These are phyloP conservation scores for Auxenochlorella pyrenoidosa DNA, from an alignment of 139 green algal species.

Conservation along the genomic window DNA sequence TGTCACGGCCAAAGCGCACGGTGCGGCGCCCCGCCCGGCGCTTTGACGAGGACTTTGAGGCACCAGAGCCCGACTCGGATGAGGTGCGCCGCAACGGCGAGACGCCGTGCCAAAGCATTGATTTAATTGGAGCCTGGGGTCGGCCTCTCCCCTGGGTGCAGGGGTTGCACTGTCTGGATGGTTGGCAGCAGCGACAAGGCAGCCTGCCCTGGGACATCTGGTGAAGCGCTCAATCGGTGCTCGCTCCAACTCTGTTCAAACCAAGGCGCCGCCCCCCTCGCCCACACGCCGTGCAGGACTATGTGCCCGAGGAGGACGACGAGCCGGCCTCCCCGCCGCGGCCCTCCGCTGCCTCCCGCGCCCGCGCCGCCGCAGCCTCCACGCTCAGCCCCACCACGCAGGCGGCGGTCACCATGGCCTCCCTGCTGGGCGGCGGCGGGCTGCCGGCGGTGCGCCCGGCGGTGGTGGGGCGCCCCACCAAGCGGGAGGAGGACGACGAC, in stretches of 20 bases:
- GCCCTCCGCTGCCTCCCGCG: background rate
- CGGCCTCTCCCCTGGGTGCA: too few species aligned
- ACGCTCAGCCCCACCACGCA: slow-evolving; percentile 41
- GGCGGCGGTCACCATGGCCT: slow-evolving; percentile 42
- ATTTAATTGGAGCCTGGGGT: too few species aligned
- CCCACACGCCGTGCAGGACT: slow-evolving; percentile 2
- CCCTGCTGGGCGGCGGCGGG: slow-evolving; percentile 2
- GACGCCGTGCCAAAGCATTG: too few species aligned
- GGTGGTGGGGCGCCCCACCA: background rate
- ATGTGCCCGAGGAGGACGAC: slow-evolving; percentile 26
- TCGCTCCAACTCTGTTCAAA: too few species aligned
- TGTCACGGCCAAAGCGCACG: slow-evolving; percentile 20
- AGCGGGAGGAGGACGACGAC: slow-evolving; percentile 3
- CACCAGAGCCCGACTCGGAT: slow-evolving; percentile 16
- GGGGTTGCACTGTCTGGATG: too few species aligned
- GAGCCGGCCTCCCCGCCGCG: slow-evolving; percentile 14
- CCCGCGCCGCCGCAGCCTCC: background rate
- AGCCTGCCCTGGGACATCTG: too few species aligned
- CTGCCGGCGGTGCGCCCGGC: slow-evolving; percentile 1
- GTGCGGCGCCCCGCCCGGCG: slow-evolving; percentile 16
- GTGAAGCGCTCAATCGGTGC: too few species aligned
- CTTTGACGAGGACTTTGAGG: slow-evolving; percentile 40
- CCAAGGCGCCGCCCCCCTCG: background rate
- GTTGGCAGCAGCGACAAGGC: too few species aligned
- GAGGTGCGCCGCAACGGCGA: background rate